Base-by-base conservation (phyloP, 345 rosid genomes). In the Trapa bicornis region DNA sequence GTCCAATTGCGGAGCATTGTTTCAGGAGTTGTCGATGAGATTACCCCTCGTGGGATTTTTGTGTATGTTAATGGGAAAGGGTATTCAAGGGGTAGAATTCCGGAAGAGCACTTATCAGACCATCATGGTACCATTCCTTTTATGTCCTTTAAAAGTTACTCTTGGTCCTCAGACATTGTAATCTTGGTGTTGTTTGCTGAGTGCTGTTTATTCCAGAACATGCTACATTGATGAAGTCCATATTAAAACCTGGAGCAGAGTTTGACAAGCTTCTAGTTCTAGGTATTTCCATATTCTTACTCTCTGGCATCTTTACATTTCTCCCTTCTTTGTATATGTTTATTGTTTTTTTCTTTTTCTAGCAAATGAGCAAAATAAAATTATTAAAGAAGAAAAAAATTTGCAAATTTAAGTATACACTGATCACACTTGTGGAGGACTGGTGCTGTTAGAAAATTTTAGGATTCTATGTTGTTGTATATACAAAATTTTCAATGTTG, bases 31-130 rank as follows among this genome's bases (percentile, higher is more conserved):
- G 91, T 90, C 72, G 98, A 90, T 68, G 75, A 73, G 65, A 72
- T 94, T 36, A 82, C 87, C 65, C 79, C 89, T 45, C 77, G 73
- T 79, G 84, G 79, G 43, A 81, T 91, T 43, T 60, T 80, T 71
- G 82, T 94, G 50, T 76, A 71, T 76, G 82, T 88, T 70, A 82
- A 81, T 52, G 81, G 81, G 48, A 88, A 80, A 73, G 81, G 80
- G 69, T 67, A 79, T 77, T 72, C 80, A 68, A 91, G 77, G 86
- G 99, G 99, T 70, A 83, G 81, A 74, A 80, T 94, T 72, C 69
- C 83, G 62, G 70, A 78, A 65, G 96, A 90, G 75, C 99, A 94
- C 80, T 76, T 94, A 82, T 88, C 97, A 63, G 99, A 94, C 79
- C 95, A 85, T 77, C 89, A 82, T 77, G 99, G 99, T 94, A 85